Evolutionary conservation across 495 filamentous ascomycete genomes (phyloP).

Genomic region (Aspergillus sparsus): DNA sequence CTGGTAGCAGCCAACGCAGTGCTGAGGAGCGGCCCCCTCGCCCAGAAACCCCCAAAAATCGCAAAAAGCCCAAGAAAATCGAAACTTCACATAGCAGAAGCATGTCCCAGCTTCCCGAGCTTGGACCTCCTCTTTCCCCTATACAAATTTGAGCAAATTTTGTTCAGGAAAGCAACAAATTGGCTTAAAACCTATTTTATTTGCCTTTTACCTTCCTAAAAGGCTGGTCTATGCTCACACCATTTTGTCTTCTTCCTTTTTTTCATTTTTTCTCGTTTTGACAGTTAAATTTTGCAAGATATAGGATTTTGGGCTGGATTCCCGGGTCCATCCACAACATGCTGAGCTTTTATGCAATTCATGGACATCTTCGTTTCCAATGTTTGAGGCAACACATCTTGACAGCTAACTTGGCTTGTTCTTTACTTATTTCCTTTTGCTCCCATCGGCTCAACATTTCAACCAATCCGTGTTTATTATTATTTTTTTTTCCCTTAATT

Average conservation of each 20-base stretch:
- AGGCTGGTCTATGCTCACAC: slow-evolving; percentile 24
- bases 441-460: neutral
- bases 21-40: slow-evolving; percentile 34
- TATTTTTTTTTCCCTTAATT: slow-evolving; percentile 3
- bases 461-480: neutral
- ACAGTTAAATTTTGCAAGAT: slow-evolving; percentile 5
- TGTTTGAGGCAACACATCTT: slow-evolving; percentile 2
- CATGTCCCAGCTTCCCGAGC: slow-evolving; percentile 53
- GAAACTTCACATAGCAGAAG: slow-evolving; percentile 42
- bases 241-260: neutral
- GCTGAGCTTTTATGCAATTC: slow-evolving; percentile 12
- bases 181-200: no score
- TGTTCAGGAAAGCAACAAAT: no score
- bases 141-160: slow-evolving; percentile 51
- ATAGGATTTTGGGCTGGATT: slow-evolving; percentile 25
- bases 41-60: slow-evolving; percentile 35
- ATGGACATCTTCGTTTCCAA: slow-evolving; percentile 4
- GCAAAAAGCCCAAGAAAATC: slow-evolving; percentile 43
- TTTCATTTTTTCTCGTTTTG: slow-evolving; percentile 6
- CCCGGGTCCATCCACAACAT: slow-evolving; percentile 21
- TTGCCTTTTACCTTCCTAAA: neutral
- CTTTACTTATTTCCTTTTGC: slow-evolving; percentile 6
- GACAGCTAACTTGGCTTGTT: slow-evolving; percentile 2
- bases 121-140: slow-evolving; percentile 76
- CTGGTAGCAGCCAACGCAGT: slow-evolving; percentile 59